These are phyloP conservation scores for Bruguiera sexangula DNA, from an alignment of 345 rosid genomes.

Conservation along the genomic window DNA sequence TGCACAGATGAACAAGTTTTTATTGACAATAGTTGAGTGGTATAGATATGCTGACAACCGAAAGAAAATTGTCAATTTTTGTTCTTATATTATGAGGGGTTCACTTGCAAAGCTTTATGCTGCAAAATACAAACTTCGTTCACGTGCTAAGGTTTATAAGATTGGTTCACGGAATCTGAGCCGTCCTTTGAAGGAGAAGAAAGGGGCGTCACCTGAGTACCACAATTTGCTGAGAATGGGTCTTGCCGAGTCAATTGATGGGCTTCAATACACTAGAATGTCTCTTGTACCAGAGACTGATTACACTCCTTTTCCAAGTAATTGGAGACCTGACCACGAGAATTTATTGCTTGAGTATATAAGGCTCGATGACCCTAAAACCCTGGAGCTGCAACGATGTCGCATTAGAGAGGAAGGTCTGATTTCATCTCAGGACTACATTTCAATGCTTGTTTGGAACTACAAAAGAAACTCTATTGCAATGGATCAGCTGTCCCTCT, in stretches of 20 bases:
- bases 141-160: conserved; percentile 89
- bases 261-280: conserved; percentile 89
- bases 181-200: conserved; percentile 84
- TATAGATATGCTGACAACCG: conserved; percentile 85
- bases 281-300: conserved; percentile 91
- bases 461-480: conserved; percentile 75
- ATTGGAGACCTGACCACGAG: conserved; percentile 93
- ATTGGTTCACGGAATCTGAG: conserved; percentile 59
- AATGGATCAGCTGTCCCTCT: conserved; percentile 61
- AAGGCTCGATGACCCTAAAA: conserved; percentile 67
- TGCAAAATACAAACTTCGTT: conserved; percentile 89
- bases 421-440: conserved; percentile 83
- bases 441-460: conserved; percentile 97
- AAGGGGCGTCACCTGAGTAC: conserved; percentile 85
- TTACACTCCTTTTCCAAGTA: conserved; percentile 77
- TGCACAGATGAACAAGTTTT: conserved; percentile 91
- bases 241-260: conserved; percentile 83
- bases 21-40: conserved; percentile 89
- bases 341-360: conserved; percentile 72
- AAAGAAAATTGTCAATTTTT: conserved; percentile 81
- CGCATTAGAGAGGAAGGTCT: conserved; percentile 74
- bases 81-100: conserved; percentile 83
- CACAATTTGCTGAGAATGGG: conserved; percentile 88
- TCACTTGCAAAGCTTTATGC: conserved; percentile 96
- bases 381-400: conserved; percentile 65